Evolutionary conservation across 495 filamentous ascomycete genomes (phyloP), one percentile per base, ranked within the genome.

Genomic region (Durotheca rogersii): DNA sequence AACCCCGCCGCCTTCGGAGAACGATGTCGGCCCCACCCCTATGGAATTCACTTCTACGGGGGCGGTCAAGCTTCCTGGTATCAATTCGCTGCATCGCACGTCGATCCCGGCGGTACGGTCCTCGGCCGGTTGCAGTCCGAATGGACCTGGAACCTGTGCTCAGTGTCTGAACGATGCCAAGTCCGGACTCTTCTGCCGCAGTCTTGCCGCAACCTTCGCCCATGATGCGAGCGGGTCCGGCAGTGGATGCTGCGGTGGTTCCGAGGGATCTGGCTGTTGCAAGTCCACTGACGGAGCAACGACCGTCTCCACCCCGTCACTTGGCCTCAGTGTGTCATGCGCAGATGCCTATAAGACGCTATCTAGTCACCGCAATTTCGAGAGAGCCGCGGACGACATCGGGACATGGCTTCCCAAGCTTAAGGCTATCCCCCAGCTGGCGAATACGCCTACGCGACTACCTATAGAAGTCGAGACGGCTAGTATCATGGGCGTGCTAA

Each of bases 101-200:
- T 42, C 30, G 29, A 60, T 52, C 34, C 51, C 40, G 34, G 15
- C 39, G 17, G 44, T 20, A 18, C 62, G 51, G 11, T 43, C 47
- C 18, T 56, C 58, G 12, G 51, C 41, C 18, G 61, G 74, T 15
- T 76, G 81, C 46, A 87, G 85, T 51, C 75, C 77, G 42, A 85
- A 85, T 47, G 82, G 87, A 0, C 89, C 89, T 1, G 89, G 89
- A 7, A 86, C 86, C 16, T 95, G 89, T 60, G 77, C 81, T 3
- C 86, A 91, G 65, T 95, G 89, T 62, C 78, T 82, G 23, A 74
- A 80, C 5, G 86, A 93, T 65, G 86, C 89, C 1, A 81, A 81
- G 53, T 87, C 89, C 17, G 88, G 85, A 10, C 79, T 91, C 50
- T 95, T 95, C 74, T 95, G 89, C 71, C 87, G 88, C 57, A 87